Evolutionary conservation across 163 green algal species (phyloP), one percentile per base, ranked within the genome.

Genomic region (Chlorella variabilis): DNA sequence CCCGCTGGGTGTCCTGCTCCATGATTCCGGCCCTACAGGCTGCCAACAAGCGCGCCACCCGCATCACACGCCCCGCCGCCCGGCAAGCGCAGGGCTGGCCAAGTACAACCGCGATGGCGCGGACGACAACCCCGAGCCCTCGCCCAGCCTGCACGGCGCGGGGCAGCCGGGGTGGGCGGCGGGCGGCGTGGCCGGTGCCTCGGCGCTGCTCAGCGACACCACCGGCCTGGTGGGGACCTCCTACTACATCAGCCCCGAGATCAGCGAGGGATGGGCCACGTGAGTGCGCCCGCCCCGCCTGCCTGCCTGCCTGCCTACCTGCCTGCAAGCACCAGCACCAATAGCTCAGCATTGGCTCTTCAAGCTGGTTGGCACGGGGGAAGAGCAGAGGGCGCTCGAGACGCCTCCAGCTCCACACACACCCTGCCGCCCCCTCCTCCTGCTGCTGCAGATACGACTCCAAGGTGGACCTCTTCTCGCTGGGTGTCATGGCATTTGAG

Each of bases 401-500:
- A n/a, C n/a, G n/a, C n/a, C n/a, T n/a, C n/a, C n/a, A n/a, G n/a
- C n/a, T n/a, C n/a, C n/a, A n/a, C n/a, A n/a, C n/a, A n/a, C n/a
- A n/a, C n/a, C n/a, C n/a, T n/a, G n/a, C n/a, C n/a, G n/a, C n/a
- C n/a, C n/a, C n/a, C n/a, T n/a, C n/a, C n/a, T n/a, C n/a, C n/a
- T n/a, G n/a, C n/a, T n/a, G n/a, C n/a, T n/a, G n/a, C n/a, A 84
- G 87, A 71, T 96, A 97, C 61, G 89, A 95, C 81, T 91, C 93
- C 21, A 93, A 94, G 86, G 91, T 91, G 48, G 95, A 98, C 86
- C 86, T 98, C 36, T 98, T 92, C 90, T 93, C 85, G 56, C 87
- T 98, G 71, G 94, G 96, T 6, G 89, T 98, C 0, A 87, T 98
- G 33, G 86, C 91, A 51, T 97, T 98, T 83, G 96, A 98, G 91